Evolutionary conservation across 345 rosid genomes (phyloP).

Genomic region (Hibiscus tridactylites): DNA sequence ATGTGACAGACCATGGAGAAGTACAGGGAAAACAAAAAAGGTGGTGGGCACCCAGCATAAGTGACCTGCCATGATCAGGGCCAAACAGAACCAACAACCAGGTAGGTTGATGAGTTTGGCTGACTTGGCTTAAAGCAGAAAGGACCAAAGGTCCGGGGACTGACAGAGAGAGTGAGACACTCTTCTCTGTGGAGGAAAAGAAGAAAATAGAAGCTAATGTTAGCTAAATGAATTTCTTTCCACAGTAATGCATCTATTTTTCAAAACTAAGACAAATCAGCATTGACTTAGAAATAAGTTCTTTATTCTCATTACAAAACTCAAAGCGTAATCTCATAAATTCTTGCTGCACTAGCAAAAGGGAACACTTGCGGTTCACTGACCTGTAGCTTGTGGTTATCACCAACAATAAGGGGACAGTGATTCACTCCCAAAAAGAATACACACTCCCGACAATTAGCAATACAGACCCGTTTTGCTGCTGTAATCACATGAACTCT

Average conservation of each 20-base stretch:
- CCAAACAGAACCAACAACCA: neutral
- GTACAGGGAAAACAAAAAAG: neutral
- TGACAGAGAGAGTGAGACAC: neutral
- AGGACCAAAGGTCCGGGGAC: neutral
- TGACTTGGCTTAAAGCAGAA: neutral
- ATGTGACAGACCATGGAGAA: neutral
- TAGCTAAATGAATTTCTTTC: neutral
- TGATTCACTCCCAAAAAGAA: constrained; percentile 98
- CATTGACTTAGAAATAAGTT: neutral
- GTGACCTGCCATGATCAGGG: neutral
- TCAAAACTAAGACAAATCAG: neutral
- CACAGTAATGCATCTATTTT: neutral
- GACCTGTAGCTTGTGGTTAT: constrained; percentile 96
- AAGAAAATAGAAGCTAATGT: neutral
- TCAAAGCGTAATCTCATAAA: neutral
- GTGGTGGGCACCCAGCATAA: neutral
- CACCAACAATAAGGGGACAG: constrained; percentile 90
- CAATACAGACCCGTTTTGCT: constrained; percentile 82
- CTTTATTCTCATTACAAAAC: neutral
- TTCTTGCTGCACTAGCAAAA: neutral
- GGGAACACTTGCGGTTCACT: constrained; percentile 8
- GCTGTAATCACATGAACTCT: constrained; percentile 93
- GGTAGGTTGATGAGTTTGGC: neutral
- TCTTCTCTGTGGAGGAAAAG: neutral
- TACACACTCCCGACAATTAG: constrained; percentile 93